These are phyloP conservation scores for Yarrowia deformans DNA, from an alignment of 805 yeast genomes.

Conservation along the genomic window DNA sequence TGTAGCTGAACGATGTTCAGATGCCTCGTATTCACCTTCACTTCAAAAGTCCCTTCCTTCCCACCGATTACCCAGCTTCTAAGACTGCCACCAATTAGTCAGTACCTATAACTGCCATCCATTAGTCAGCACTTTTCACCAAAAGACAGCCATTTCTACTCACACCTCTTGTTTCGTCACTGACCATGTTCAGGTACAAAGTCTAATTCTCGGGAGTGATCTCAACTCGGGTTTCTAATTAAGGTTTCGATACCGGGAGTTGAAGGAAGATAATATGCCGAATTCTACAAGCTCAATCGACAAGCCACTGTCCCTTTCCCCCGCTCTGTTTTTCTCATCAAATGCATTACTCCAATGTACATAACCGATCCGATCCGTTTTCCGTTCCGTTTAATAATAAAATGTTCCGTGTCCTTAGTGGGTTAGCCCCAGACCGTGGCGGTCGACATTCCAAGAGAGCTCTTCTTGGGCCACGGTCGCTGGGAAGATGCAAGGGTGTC, in stretches of 20 bases:
- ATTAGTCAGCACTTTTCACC: too few relatives aligned
- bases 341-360: slow-evolving; percentile 38
- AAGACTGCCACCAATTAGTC: too few relatives aligned
- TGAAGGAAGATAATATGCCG: neutral
- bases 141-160: too few relatives aligned
- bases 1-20: too few relatives aligned
- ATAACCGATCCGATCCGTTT: slow-evolving; percentile 35
- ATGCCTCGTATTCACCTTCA: too few relatives aligned
- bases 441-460: slow-evolving; percentile 32
- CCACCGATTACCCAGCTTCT: too few relatives aligned
- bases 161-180: too few relatives aligned
- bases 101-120: too few relatives aligned
- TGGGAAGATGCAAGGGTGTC: slow-evolving; percentile 39
- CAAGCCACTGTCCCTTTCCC: too few relatives aligned
- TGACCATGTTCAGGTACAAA: neutral
- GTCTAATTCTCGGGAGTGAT: neutral
- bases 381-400: slow-evolving; percentile 37
- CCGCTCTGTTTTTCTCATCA: neutral
- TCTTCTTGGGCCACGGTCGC: slow-evolving; percentile 37
- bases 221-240: neutral
- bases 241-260: slow-evolving; percentile 7
- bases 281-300: too few relatives aligned
- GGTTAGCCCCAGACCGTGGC: slow-evolving; percentile 34
- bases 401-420: slow-evolving; percentile 9
- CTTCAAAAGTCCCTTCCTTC: too few relatives aligned